These are phyloP conservation scores for Cardamine occulta DNA, from an alignment of 345 rosid genomes.

Conservation along the genomic window DNA sequence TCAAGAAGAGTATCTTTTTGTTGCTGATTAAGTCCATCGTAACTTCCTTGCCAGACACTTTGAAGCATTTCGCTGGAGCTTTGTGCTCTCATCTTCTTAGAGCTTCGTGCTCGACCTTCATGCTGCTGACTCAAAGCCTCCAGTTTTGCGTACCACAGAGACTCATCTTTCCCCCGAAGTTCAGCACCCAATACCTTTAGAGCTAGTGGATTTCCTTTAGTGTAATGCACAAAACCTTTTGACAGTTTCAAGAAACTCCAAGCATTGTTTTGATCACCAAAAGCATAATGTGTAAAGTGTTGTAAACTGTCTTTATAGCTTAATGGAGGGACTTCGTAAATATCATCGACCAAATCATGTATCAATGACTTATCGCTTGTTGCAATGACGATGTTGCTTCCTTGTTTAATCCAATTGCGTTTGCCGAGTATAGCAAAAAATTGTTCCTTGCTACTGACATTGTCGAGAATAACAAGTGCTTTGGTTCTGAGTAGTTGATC, in stretches of 20 bases:
- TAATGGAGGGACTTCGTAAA: constrained; percentile 25
- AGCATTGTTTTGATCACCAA: constrained; percentile 12
- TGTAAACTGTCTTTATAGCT: constrained; percentile 9
- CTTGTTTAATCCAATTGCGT: constrained; percentile 15
- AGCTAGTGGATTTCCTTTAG: constrained; percentile 49
- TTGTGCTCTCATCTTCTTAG: neutral
- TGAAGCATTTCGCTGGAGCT: constrained; percentile 27
- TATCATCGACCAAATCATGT: neutral
- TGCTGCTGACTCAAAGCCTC: neutral
- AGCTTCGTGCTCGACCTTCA: constrained; percentile 2
- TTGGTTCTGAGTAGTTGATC: neutral
- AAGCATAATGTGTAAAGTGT: constrained; percentile 31
- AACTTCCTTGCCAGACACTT: constrained; percentile 36
- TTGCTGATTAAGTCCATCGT: constrained; percentile 33
- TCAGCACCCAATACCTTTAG: constrained; percentile 42
- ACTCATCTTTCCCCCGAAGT: constrained; percentile 10
- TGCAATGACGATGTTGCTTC: constrained; percentile 35
- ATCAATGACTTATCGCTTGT: constrained; percentile 30
- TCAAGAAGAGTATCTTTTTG: constrained; percentile 44
- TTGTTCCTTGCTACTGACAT: constrained; percentile 28
- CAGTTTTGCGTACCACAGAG: constrained; percentile 34
- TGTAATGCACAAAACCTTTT: constrained; percentile 14
- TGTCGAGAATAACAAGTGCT: constrained; percentile 23
- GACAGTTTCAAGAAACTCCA: constrained; percentile 6
- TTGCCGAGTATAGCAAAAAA: neutral